Conservation (phyloP, 305 asterid genomes). For the Andrographis paniculata region DNA sequence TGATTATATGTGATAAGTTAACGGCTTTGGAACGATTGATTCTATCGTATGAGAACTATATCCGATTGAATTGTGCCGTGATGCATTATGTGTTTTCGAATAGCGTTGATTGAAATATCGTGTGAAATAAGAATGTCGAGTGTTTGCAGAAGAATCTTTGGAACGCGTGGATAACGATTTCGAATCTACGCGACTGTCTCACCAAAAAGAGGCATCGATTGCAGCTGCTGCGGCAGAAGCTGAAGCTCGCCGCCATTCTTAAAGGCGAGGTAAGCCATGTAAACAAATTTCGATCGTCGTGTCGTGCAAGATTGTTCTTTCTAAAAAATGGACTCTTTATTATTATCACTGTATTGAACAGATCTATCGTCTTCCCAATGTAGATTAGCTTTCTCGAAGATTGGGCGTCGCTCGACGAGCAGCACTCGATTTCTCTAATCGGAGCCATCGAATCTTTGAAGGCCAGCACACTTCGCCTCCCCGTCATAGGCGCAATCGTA, state of each 20-base stretch:
- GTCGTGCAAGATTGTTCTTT: too few relatives aligned
- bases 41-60: too few relatives aligned
- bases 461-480: conserved; percentile 88
- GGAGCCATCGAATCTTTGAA: conserved; percentile 85
- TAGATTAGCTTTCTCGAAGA: conserved; percentile 57
- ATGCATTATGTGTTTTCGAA: too few relatives aligned
- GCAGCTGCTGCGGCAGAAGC: conserved; percentile 78
- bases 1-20: too few relatives aligned
- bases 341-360: background rate
- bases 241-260: conserved; percentile 84
- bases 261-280: conserved; percentile 60
- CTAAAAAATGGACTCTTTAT: too few relatives aligned
- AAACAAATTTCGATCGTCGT: background rate
- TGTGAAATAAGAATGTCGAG: background rate
- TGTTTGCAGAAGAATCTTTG: conserved; percentile 61
- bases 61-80: too few relatives aligned
- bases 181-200: conserved; percentile 72
- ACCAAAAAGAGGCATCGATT: conserved; percentile 81
- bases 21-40: too few relatives aligned
- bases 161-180: conserved; percentile 92
- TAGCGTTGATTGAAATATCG: background rate
- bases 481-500: conserved; percentile 75
- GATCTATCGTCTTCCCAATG: background rate
- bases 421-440: conserved; percentile 52
- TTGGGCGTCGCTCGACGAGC: conserved; percentile 65